Evolutionary conservation across 176 grass and related monocot species (phyloP), one percentile per base, ranked within the genome.

Genomic region (Zoysia pacifica): DNA sequence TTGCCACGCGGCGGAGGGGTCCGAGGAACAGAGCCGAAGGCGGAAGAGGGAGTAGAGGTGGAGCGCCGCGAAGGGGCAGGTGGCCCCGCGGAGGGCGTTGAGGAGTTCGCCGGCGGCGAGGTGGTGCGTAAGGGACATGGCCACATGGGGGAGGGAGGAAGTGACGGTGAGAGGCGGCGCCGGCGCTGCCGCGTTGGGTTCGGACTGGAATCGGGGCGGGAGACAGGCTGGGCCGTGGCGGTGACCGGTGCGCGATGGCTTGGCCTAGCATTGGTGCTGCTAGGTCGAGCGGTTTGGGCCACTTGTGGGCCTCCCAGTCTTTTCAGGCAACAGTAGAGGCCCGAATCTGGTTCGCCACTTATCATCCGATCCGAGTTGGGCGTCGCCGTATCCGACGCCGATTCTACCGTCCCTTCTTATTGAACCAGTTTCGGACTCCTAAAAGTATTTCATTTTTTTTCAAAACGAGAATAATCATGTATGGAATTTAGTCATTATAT

Each of bases 21-120:
- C 84, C 7, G 69, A 76, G n/a, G 81, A 42, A 11, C n/a, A 51
- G 37, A 50, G 9, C 36, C n/a, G 43, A 53, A 61, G 35, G 45
- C 75, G 86, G 68, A 83, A 69, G 42, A 69, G 69, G 70, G 47
- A 70, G 65, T 81, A 82, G 5, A 91, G 4, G 4, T 43, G 78
- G 55, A 88, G 71, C n/a, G 63, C 65, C 16, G 70, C 47, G 47
- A 55, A 51, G 38, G 48, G 47, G 43, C 68, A 73, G 69, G 73
- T 7, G 5, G 69, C 61, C 15, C 14, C 56, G 63, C 62, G 71
- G 69, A 88, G 75, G 46, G 69, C 51, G 6, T 20, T n/a, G 60
- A 88, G 68, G 68, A 88, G 50, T 40, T 79, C 69, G 69, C 49
- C 69, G 52, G 62, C 52, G 75, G 75, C n/a, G 62, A 69, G 43